Percentiles rank a stretch among this genome's conserved stretches.
Evolutionary conservation across 805 yeast species (phyloP).

Genomic region (Kluyveromyces nonfermentans): DNA sequence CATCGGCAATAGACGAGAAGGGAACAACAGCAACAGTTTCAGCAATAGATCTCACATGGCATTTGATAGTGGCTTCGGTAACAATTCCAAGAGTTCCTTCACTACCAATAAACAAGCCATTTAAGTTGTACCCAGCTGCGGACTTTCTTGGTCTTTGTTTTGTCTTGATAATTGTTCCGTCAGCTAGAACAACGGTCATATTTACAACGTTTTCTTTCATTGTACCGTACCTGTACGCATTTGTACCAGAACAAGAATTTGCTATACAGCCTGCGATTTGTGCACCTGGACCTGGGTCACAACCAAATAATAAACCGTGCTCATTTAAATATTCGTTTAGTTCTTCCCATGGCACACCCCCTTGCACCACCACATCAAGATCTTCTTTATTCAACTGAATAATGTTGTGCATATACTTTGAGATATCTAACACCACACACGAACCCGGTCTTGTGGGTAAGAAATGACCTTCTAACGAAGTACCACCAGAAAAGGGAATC

Average conservation of each 20-base stretch:
- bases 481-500: slow-evolving; percentile 72
- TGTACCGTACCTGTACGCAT: slow-evolving; percentile 72
- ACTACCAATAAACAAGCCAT: slow-evolving; percentile 64
- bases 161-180: slow-evolving; percentile 70
- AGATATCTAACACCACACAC: slow-evolving; percentile 50
- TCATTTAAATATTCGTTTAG: slow-evolving; percentile 43
- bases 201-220: slow-evolving; percentile 65
- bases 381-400: slow-evolving; percentile 51
- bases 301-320: slow-evolving; percentile 54
- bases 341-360: slow-evolving; percentile 75
- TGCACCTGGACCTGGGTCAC: slow-evolving; percentile 77
- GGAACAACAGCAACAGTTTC: slow-evolving; percentile 64
- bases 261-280: slow-evolving; percentile 72
- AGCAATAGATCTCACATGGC: slow-evolving; percentile 53
- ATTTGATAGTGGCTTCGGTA: slow-evolving; percentile 65
- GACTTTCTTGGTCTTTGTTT: slow-evolving; percentile 67
- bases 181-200: slow-evolving; percentile 68
- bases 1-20: slow-evolving; percentile 59
- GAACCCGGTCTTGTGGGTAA: slow-evolving; percentile 61
- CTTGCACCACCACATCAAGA: slow-evolving; percentile 64
- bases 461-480: slow-evolving; percentile 77
- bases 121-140: slow-evolving; percentile 71
- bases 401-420: slow-evolving; percentile 46
- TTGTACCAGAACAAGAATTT: slow-evolving; percentile 73
- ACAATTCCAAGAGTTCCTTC: slow-evolving; percentile 77